These are phyloP conservation scores for Cercis canadensis DNA, from an alignment of 306 rosid genomes.

Conservation along the genomic window DNA sequence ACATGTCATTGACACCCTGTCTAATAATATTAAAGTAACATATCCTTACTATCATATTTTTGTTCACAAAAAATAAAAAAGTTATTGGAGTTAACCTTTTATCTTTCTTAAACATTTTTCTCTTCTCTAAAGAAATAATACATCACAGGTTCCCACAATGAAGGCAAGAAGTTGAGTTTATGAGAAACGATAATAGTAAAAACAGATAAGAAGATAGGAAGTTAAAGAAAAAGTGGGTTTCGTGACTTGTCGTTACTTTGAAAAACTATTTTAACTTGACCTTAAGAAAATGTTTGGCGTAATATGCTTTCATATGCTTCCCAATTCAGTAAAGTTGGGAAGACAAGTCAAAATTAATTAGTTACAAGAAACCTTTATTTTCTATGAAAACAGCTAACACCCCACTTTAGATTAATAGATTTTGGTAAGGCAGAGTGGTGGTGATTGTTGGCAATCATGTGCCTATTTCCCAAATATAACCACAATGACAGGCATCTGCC, in stretches of 20 bases:
- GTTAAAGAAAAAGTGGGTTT: constrained; percentile 22
- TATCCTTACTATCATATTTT: too few relatives aligned
- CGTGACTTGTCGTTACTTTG: constrained; percentile 26
- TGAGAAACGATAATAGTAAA: constrained; percentile 24
- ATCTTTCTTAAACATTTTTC: too few relatives aligned
- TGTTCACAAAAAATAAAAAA: too few relatives aligned
- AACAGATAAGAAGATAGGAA: constrained; percentile 34
- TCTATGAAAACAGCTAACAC: constrained; percentile 42
- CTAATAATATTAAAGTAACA: too few relatives aligned
- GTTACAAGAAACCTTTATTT: constrained; percentile 14
- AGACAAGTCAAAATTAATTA: constrained; percentile 11
- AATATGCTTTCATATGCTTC: constrained; percentile 39
- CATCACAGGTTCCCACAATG: too few relatives aligned
- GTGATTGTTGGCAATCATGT: constrained; percentile 37
- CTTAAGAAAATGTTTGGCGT: constrained; percentile 28
- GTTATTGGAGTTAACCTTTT: too few relatives aligned
- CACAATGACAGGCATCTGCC: not conserved
- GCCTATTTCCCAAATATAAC: not conserved
- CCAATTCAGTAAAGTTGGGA: constrained; percentile 15
- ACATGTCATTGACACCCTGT: too few relatives aligned
- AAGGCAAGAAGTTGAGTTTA: too few relatives aligned
- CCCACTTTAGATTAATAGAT: constrained; percentile 4
- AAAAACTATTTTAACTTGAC: constrained; percentile 30
- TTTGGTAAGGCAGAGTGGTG: not conserved
- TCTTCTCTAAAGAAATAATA: too few relatives aligned